A percentile compares a stretch with the other conserved stretches of the same genome.
Conservation (phyloP, 352 stramenopile genomes). For the Saprolegnia parasitica region DNA sequence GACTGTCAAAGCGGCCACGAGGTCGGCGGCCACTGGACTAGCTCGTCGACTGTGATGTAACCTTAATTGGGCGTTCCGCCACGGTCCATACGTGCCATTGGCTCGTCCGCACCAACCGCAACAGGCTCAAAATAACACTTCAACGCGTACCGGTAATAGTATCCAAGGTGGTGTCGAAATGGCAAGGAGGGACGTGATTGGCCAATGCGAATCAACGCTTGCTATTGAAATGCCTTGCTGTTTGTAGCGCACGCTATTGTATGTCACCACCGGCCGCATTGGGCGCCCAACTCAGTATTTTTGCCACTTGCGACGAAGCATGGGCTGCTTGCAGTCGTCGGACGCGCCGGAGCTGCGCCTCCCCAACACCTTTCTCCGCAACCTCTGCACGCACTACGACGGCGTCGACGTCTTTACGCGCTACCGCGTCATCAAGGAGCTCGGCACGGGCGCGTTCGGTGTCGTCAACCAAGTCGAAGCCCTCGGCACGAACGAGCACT, state of each 20-base stretch:
- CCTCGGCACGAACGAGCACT: constrained; percentile 56
- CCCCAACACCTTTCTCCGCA: constrained; percentile 73
- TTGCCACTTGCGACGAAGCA: constrained; percentile 22
- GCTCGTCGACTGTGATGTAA: no score
- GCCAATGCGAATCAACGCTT: no score
- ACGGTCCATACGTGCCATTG: no score
- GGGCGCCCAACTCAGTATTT: neutral
- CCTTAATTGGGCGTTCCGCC: no score
- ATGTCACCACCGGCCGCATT: neutral
- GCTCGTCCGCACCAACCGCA: no score
- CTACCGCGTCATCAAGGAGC: constrained; percentile 50
- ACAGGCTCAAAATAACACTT: no score
- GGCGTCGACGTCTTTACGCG: constrained; percentile 37
- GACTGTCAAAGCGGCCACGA: no score
- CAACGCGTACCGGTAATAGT: no score
- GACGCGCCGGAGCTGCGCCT: constrained; percentile 36
- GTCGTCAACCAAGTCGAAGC: constrained; percentile 72
- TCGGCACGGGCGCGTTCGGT: constrained; percentile 67
- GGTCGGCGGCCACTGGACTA: no score
- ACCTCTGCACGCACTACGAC: constrained; percentile 72
- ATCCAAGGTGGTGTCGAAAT: no score
- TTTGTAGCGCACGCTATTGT: neutral
- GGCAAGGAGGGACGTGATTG: no score
- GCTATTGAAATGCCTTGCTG: no score
- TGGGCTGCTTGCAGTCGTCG: constrained; percentile 63